A percentile compares a stretch with the other conserved stretches of the same genome.
These are phyloP conservation scores for Madurella fahalii DNA, from an alignment of 2,329 filamentous ascomycete genomes.

Conservation along the genomic window DNA sequence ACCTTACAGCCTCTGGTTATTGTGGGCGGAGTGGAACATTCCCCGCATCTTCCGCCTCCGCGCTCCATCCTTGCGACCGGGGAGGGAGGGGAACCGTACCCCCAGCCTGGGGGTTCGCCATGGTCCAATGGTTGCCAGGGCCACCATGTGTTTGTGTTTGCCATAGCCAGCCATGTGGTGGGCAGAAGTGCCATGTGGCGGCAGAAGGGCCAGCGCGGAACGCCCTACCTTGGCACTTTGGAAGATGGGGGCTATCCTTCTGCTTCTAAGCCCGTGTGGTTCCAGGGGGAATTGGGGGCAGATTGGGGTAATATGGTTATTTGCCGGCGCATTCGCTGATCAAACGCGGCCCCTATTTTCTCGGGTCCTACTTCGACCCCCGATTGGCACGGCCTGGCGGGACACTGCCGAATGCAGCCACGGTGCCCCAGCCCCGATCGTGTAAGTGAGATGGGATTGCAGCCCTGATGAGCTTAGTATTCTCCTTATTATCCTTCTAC, in stretches of 20 bases:
- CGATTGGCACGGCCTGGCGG: constrained; percentile 20
- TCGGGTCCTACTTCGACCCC: constrained; percentile 16
- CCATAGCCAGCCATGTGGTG: not conserved
- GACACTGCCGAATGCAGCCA: constrained; percentile 25
- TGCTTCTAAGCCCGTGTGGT: constrained; percentile 10
- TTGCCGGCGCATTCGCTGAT: constrained; percentile 21
- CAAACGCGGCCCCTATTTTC: constrained; percentile 9
- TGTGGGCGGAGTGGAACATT: constrained; percentile 15
- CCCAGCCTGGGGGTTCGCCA: not conserved
- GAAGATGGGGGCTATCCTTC: constrained; percentile 14
- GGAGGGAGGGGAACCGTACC: constrained; percentile 7
- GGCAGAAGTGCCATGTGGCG: constrained; percentile 7
- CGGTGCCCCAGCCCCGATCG: constrained; percentile 15
- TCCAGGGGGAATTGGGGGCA: constrained; percentile 11
- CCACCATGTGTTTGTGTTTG: not conserved
- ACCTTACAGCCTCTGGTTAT: constrained; percentile 9
- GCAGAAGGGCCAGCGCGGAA: constrained; percentile 10
- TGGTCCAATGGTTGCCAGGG: constrained; percentile 3
- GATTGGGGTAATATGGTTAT: constrained; percentile 29
- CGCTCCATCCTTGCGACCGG: constrained; percentile 6
- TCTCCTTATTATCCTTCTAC: not conserved
- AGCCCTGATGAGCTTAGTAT: not conserved
- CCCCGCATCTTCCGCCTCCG: constrained; percentile 18
- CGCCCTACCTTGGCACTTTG: constrained; percentile 26
- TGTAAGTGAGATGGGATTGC: constrained; percentile 9